These are phyloP conservation scores for Ettlia oleoabundans DNA, from an alignment of 139 green algal genomes.

Conservation along the genomic window DNA sequence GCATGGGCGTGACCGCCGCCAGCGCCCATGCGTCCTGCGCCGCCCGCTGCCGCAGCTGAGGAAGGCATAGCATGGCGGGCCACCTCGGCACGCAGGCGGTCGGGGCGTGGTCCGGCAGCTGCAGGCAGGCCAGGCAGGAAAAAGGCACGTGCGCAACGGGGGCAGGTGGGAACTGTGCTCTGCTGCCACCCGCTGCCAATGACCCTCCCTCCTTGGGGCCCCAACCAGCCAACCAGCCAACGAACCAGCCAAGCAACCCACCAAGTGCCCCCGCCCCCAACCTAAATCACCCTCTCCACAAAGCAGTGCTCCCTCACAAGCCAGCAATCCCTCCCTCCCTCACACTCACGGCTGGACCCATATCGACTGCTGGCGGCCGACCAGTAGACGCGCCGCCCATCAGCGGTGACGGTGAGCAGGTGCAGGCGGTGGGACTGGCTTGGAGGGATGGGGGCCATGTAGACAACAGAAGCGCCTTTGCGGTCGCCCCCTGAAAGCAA, in stretches of 20 bases:
- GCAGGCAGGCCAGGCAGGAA: not conserved
- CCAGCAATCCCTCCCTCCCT: too few species aligned
- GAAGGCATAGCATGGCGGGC: conserved; percentile 57
- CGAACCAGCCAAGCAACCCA: conserved; percentile 1
- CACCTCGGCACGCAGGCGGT: conserved; percentile 61
- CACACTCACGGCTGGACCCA: conserved; percentile 5
- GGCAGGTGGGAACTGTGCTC: too few species aligned
- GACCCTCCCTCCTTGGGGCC: not conserved
- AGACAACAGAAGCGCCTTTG: conserved; percentile 67
- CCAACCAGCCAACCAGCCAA: not conserved
- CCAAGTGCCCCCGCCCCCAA: conserved; percentile 2
- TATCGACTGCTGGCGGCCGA: conserved; percentile 39
- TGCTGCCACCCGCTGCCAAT: too few species aligned
- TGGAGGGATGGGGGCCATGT: conserved; percentile 73
- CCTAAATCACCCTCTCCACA: too few species aligned
- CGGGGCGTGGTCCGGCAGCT: conserved; percentile 42
- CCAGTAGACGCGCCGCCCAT: conserved; percentile 90
- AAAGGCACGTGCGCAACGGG: not conserved
- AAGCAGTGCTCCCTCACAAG: too few species aligned
- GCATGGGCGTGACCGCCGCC: not conserved
- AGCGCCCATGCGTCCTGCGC: not conserved
- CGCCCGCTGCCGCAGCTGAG: not conserved
- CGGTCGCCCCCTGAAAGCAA: conserved; percentile 44
- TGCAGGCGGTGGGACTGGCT: conserved; percentile 63
- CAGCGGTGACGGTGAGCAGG: conserved; percentile 84